A percentile compares a stretch with the other conserved stretches of the same genome.
phyloP scores from a whole-genome alignment of 306 rosid genomes.

The Cicer pinnatifidum region DNA sequence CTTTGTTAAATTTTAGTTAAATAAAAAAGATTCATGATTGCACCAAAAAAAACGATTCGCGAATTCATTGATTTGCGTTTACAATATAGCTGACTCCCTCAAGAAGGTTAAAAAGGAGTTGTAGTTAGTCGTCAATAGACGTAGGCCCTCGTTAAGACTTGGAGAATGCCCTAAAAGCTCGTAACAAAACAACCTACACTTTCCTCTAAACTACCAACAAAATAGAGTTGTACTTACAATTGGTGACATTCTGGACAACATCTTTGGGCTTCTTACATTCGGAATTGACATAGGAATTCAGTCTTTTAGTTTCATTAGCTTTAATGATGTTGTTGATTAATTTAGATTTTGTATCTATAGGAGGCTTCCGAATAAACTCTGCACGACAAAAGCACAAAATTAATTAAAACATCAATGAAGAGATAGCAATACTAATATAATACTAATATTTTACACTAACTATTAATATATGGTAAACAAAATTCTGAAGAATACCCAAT shows the following conservation, averaged over 20 bases:
- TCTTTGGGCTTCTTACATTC: slow-evolving; percentile 66
- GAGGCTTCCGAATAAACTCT: slow-evolving; percentile 74
- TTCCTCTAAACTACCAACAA: slow-evolving; percentile 15
- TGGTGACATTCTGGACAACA: slow-evolving; percentile 51
- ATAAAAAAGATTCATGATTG: no score
- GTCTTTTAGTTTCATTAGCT: slow-evolving; percentile 62
- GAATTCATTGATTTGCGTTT: no score
- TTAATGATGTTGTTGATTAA: slow-evolving; percentile 57
- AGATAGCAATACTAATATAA: background rate
- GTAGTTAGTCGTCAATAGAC: background rate
- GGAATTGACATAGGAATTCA: slow-evolving; percentile 64
- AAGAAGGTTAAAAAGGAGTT: background rate
- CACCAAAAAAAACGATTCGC: no score
- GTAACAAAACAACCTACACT: background rate
- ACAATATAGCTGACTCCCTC: no score
- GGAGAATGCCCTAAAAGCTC: background rate
- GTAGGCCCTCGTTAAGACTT: background rate
- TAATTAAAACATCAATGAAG: background rate
- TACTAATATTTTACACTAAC: slow-evolving; percentile 9
- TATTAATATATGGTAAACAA: slow-evolving; percentile 27
- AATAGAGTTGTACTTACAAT: slow-evolving; percentile 41
- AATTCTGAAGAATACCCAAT: slow-evolving; percentile 58
- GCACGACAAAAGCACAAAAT: slow-evolving; percentile 31
- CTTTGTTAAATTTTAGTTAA: no score
- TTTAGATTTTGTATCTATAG: slow-evolving; percentile 57